These are phyloP conservation scores for Aspergillus intermedius DNA, from an alignment of 2,329 filamentous ascomycete genomes.

Conservation along the genomic window DNA sequence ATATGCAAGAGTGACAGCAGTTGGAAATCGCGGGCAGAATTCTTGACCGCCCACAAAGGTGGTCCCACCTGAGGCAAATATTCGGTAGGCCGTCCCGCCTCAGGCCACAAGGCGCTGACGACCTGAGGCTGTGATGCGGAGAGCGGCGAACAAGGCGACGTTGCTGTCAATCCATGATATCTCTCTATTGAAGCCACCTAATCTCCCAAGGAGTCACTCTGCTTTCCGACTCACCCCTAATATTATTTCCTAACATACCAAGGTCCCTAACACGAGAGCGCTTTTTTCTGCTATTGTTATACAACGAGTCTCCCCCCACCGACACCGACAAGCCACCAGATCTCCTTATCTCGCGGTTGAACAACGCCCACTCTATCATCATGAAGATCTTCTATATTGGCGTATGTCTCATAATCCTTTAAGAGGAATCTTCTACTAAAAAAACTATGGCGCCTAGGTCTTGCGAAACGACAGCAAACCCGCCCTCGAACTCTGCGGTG, in stretches of 20 bases:
- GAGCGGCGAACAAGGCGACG: background rate
- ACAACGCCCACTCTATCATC: constrained; percentile 31
- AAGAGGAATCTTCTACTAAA: background rate
- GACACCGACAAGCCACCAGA: background rate
- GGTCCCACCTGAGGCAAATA: background rate
- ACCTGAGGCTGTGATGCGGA: background rate
- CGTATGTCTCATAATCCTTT: constrained; percentile 46
- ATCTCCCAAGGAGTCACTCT: background rate
- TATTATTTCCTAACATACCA: background rate
- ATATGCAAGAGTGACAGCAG: background rate
- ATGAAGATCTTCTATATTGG: constrained; percentile 90
- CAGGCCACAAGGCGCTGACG: background rate
- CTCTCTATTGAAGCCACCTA: background rate
- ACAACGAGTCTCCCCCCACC: background rate
- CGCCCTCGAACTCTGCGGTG: constrained; percentile 67
- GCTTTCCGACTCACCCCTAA: background rate
- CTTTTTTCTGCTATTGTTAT: background rate
- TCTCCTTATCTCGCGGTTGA: background rate
- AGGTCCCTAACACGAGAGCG: background rate
- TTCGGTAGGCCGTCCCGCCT: background rate
- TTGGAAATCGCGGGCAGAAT: background rate
- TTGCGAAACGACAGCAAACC: constrained; percentile 73
- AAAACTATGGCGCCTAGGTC: constrained; percentile 49
- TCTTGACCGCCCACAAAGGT: background rate
- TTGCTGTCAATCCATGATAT: background rate